These are phyloP conservation scores for Candida sanyaensis DNA, from an alignment of 1,139 yeast species.

Conservation along the genomic window DNA sequence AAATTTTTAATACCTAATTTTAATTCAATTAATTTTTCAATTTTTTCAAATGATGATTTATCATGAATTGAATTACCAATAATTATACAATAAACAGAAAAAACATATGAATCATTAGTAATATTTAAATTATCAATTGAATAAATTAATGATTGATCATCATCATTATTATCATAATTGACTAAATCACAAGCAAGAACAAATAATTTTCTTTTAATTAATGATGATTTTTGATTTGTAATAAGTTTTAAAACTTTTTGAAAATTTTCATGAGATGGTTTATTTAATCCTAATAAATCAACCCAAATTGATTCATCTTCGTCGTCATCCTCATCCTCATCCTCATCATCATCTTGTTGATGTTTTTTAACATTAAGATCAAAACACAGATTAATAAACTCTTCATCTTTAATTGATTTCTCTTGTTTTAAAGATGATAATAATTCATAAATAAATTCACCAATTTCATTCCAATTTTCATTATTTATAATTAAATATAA, in stretches of 20 bases:
- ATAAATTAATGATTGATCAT: constrained; percentile 21
- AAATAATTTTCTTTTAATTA: constrained; percentile 32
- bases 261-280: constrained; percentile 13
- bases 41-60: constrained; percentile 17
- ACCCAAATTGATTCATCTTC: constrained; percentile 18
- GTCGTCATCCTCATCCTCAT: constrained; percentile 14
- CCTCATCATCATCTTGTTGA: neutral
- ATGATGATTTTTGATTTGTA: constrained; percentile 10
- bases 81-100: constrained; percentile 31
- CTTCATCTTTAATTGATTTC: constrained; percentile 4
- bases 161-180: constrained; percentile 17
- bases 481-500: constrained; percentile 3
- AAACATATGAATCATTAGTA: constrained; percentile 26
- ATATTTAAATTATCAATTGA: constrained; percentile 10
- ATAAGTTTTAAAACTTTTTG: constrained; percentile 13
- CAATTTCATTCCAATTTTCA: constrained; percentile 6
- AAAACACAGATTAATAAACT: constrained; percentile 4
- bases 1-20: constrained; percentile 20
- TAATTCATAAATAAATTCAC: constrained; percentile 11
- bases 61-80: constrained; percentile 39
- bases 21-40: constrained; percentile 10
- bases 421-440: neutral
- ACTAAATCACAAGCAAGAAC: constrained; percentile 39
- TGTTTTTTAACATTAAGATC: neutral
- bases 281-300: constrained; percentile 20